Conservation (phyloP, 106 monocot genomes). For the Chionographis japonica region DNA sequence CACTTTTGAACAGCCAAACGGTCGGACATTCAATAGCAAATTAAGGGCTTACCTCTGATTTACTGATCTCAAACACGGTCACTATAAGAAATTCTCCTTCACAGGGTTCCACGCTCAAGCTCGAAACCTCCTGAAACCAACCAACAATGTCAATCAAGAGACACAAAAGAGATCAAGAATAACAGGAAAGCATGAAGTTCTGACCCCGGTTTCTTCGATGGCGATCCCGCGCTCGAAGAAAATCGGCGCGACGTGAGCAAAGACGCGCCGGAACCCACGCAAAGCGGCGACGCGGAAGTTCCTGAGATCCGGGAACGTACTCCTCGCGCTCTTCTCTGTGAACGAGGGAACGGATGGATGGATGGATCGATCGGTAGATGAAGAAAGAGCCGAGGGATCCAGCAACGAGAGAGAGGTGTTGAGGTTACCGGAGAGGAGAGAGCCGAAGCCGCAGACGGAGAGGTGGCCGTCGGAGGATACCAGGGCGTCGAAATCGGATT, state of each 20-base stretch:
- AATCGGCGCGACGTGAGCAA: conserved; percentile 83
- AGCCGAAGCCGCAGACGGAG: conserved; percentile 92
- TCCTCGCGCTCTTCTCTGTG: conserved; percentile 92
- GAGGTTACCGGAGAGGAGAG: conserved; percentile 80
- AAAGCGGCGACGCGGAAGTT: conserved; percentile 66
- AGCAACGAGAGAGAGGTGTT: not conserved
- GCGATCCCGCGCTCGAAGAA: conserved; percentile 96
- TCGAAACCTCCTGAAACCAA: conserved; percentile 80
- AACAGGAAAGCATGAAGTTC: not conserved
- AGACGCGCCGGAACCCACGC: conserved; percentile 83
- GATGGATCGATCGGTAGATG: not conserved
- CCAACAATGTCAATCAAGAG: not conserved
- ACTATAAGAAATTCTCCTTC: conserved; percentile 78
- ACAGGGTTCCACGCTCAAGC: conserved; percentile 90
- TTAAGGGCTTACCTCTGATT: conserved; percentile 45
- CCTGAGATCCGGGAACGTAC: conserved; percentile 82
- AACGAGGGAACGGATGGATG: not conserved
- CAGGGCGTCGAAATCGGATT: conserved; percentile 56
- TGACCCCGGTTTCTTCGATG: conserved; percentile 68
- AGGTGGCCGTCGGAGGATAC: conserved; percentile 47
- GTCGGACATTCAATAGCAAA: not conserved
- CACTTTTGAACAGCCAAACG: no score
- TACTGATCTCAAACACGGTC: conserved; percentile 82
- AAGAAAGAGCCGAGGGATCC: not conserved
- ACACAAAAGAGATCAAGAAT: conserved; percentile 1